These are phyloP conservation scores for Cucurbita ficifolia DNA, from an alignment of 306 rosid species.

Conservation along the genomic window DNA sequence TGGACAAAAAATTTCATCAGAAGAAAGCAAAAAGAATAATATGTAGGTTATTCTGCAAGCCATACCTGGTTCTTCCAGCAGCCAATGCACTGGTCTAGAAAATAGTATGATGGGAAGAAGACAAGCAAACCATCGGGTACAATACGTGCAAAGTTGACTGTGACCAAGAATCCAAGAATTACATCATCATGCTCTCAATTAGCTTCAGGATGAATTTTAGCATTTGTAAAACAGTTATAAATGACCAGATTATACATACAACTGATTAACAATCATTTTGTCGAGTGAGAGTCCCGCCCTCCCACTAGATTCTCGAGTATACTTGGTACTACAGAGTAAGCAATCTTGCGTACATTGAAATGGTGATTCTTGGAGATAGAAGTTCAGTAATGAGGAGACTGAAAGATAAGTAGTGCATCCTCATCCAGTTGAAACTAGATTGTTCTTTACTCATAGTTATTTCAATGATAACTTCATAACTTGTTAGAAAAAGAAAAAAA, in stretches of 20 bases:
- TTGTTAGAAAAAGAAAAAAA: too few relatives aligned
- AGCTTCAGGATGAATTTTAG: background rate
- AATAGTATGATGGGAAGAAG: constrained; percentile 89
- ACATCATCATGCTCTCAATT: background rate
- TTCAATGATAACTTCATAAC: too few relatives aligned
- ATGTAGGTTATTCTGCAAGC: constrained; percentile 1
- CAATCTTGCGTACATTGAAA: background rate
- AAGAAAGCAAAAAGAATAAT: constrained; percentile 10
- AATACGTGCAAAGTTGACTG: constrained; percentile 91
- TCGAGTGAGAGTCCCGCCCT: background rate
- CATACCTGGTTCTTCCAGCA: constrained; percentile 77
- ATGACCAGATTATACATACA: background rate
- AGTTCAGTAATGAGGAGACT: background rate
- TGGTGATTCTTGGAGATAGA: background rate
- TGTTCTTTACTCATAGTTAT: too few relatives aligned
- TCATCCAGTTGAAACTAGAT: background rate
- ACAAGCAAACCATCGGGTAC: constrained; percentile 94
- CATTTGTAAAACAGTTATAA: background rate
- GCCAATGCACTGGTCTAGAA: constrained; percentile 67
- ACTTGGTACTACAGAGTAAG: background rate
- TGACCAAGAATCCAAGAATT: constrained; percentile 17
- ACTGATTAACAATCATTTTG: background rate
- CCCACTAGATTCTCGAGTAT: background rate
- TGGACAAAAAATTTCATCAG: constrained; percentile 6
- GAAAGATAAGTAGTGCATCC: background rate